Base-by-base conservation (phyloP, 768 basidiomycete species). In the Suillus clintonianus region DNA sequence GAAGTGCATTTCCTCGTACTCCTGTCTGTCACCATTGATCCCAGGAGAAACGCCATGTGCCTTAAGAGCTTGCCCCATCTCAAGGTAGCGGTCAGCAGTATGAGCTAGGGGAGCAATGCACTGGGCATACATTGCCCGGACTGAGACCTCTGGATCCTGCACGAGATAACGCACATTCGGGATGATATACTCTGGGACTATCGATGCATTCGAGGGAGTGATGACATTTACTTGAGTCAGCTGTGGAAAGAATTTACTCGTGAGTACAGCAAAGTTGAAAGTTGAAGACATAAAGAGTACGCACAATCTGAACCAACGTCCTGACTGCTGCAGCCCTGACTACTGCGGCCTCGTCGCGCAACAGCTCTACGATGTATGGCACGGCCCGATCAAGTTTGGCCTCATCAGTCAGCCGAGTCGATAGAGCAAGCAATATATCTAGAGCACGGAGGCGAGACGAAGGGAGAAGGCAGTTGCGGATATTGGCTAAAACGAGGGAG, bases 111-210 rank as follows among this genome's bases (percentile, higher is more conserved):
- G 84, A 1, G 90, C 89, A 42, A 99, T 86, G 66, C 90, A 92
- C 68, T 94, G 91, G 0, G 96, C 97, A 70, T 91, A 89, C 76
- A 91, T 80, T 76, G 86, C 76, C 76, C 97, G 82, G 4, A 91
- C 89, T n/a, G 89, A 89, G 0, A 94, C 84, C 67, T 98, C 95
- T 1, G 89, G 81, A 71, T 99, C 97, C 57, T 87, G 84, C 0
- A 91, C 85, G 8, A 99, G 82, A 65, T 94, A 88, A 41, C 86
- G 85, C 69, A 94, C 86, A 71, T 97, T 93, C 1, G 95, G 96
- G 34, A 99, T 87, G 68, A 99, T 91, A 74, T 98, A 99, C 75
- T 98, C 96, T 0, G 95, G 92, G 70, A 99, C 91, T 30, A 98
- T 92, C 9, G 92, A 71, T 73, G 81, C 80, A 56, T 86, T 86